phyloP scores from a whole-genome alignment of 495 filamentous ascomycete species.

The Darksidea phi region DNA sequence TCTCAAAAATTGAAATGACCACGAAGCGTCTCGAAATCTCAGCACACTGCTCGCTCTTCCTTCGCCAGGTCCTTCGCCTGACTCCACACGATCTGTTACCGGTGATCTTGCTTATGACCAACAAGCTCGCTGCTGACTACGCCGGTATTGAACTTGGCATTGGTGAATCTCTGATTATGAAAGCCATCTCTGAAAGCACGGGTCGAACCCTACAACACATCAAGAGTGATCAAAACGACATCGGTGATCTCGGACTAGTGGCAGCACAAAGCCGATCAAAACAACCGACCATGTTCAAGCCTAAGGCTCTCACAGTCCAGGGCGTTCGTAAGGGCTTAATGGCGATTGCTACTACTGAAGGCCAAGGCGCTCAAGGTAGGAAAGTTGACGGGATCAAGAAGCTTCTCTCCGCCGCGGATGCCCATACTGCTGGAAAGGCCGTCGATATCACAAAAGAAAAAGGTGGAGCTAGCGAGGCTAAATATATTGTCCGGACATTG shows the following conservation, averaged over 20 bases:
- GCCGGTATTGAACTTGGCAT: conserved; percentile 94
- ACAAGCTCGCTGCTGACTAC: conserved; percentile 95
- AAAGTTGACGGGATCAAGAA: conserved; percentile 97
- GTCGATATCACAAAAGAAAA: conserved; percentile 90
- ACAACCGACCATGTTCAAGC: conserved; percentile 96
- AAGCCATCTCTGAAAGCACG: conserved; percentile 91
- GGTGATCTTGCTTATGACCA: conserved; percentile 92
- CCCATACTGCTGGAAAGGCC: conserved; percentile 64
- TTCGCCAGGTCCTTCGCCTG: conserved; percentile 86
- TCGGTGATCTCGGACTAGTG: conserved; percentile 91
- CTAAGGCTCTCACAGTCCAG: conserved; percentile 80
- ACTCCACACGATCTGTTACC: conserved; percentile 85
- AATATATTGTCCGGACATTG: conserved; percentile 86
- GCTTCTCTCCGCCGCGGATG: conserved; percentile 81
- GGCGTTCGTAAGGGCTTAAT: conserved; percentile 88
- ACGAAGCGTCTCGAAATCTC: conserved; percentile 84
- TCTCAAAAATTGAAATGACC: conserved; percentile 89
- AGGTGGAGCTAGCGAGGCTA: conserved; percentile 90
- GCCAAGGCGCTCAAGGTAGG: conserved; percentile 81
- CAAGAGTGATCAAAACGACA: conserved; percentile 91
- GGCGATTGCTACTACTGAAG: conserved; percentile 79
- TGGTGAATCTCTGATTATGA: conserved; percentile 97
- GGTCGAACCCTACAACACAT: conserved; percentile 83
- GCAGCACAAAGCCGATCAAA: conserved; percentile 91
- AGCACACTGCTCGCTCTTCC: conserved; percentile 83